A percentile compares a stretch with the other conserved stretches of the same genome.
Evolutionary conservation across 73 alveolate genomes (phyloP).

Genomic region (Blepharisma japonicum): DNA sequence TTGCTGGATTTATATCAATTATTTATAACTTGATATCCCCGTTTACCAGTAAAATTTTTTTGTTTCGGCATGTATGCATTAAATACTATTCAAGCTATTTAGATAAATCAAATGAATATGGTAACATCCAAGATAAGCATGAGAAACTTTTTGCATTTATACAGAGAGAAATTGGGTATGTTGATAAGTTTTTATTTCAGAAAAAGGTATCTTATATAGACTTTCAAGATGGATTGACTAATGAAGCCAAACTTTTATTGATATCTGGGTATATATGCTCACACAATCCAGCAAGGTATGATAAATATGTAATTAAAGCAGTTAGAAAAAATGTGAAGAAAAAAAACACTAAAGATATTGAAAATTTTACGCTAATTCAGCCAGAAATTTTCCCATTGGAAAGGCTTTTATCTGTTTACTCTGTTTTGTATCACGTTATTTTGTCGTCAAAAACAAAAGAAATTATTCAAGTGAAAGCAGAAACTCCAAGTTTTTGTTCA

Average conservation of each 20-base stretch:
- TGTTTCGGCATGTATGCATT: neutral
- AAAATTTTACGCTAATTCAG: neutral
- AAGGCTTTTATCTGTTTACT: constrained; percentile 2
- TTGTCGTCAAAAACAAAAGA: neutral
- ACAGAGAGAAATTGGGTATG: neutral
- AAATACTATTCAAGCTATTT: neutral
- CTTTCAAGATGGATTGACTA: neutral
- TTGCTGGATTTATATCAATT: neutral
- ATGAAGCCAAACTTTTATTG: constrained; percentile 2
- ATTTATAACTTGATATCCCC: neutral
- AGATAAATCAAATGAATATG: neutral
- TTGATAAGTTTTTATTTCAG: neutral
- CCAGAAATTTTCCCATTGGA: constrained; percentile 1
- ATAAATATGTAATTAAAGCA: neutral
- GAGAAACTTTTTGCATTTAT: neutral
- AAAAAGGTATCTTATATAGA: neutral
- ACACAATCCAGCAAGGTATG: neutral
- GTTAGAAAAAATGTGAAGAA: neutral
- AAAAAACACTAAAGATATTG: neutral
- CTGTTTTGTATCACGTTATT: neutral
- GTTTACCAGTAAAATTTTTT: constrained; percentile 2
- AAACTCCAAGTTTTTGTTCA: constrained; percentile 13
- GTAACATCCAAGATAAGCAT: neutral
- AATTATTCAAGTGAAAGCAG: neutral
- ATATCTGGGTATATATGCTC: constrained; percentile 11